These are phyloP conservation scores for Pseudogymnoascus verrucosus DNA, from an alignment of 2,329 filamentous ascomycete species.

Conservation along the genomic window DNA sequence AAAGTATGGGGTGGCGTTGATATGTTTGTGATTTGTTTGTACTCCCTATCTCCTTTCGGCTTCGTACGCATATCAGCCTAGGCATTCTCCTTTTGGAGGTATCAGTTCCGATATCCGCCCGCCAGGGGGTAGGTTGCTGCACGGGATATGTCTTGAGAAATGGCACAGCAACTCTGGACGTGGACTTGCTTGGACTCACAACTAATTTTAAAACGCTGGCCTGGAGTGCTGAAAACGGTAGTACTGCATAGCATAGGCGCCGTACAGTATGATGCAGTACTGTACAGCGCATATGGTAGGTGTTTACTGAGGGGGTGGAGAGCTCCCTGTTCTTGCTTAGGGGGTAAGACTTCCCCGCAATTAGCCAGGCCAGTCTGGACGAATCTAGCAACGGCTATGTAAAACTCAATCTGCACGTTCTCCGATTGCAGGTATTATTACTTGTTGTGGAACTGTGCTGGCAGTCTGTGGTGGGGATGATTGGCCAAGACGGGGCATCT, in stretches of 20 bases:
- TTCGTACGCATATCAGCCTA: background rate
- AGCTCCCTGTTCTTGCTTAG: background rate
- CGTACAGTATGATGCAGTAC: background rate
- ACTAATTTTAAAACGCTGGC: background rate
- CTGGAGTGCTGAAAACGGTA: background rate
- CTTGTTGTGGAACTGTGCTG: background rate
- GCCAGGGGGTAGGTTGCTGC: background rate
- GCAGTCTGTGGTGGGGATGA: background rate
- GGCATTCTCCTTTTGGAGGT: background rate
- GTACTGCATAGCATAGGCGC: background rate
- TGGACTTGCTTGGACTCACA: background rate
- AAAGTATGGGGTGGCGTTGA: constrained; percentile 1
- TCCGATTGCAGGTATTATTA: background rate
- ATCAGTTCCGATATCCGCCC: background rate
- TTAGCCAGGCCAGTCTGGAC: background rate
- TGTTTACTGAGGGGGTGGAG: background rate
- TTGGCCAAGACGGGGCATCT: background rate
- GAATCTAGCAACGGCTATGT: background rate
- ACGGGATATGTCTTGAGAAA: background rate
- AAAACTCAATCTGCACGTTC: background rate
- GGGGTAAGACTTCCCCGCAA: background rate
- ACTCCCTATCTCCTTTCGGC: background rate
- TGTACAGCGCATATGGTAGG: background rate
- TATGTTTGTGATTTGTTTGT: background rate
- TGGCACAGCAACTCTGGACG: background rate